phyloP scores from a whole-genome alignment of 208 protist genomes.

The Crithidia thermophila region DNA sequence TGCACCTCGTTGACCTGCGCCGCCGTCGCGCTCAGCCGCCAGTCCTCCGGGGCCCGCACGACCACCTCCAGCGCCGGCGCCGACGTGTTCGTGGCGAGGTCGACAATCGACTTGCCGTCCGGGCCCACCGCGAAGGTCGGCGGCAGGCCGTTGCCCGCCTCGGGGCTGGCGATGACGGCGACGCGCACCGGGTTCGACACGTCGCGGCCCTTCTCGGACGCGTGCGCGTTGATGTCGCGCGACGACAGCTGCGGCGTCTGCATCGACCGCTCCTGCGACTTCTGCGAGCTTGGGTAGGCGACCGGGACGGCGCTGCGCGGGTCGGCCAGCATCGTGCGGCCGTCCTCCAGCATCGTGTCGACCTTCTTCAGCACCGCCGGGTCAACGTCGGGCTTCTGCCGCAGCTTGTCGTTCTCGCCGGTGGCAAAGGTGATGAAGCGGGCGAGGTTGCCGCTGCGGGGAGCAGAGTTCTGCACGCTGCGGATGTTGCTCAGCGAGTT shows the following conservation, averaged over 20 bases:
- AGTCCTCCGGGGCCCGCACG: slow-evolving; percentile 41
- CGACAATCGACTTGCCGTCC: slow-evolving; percentile 39
- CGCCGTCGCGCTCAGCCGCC: slow-evolving; percentile 32
- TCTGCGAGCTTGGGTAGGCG: slow-evolving; percentile 44
- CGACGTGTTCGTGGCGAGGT: slow-evolving; percentile 17
- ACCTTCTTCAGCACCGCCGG: slow-evolving; percentile 40
- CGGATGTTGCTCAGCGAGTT: slow-evolving; percentile 34
- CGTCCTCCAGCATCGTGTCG: slow-evolving; percentile 55
- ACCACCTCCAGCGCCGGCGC: slow-evolving; percentile 52
- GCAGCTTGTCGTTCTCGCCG: slow-evolving; percentile 46
- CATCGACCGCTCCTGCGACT: slow-evolving; percentile 3
- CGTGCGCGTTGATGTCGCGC: slow-evolving; percentile 29
- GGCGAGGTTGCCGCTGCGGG: slow-evolving; percentile 63
- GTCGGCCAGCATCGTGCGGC: slow-evolving; percentile 47
- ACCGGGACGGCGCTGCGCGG: slow-evolving; percentile 39
- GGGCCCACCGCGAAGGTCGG: slow-evolving; percentile 33
- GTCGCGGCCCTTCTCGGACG: slow-evolving; percentile 28
- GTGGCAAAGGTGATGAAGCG: slow-evolving; percentile 55
- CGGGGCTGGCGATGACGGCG: slow-evolving; percentile 31
- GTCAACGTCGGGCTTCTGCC: slow-evolving; percentile 38
- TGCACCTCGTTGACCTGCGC: slow-evolving; percentile 44
- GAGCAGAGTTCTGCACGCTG: slow-evolving; percentile 38
- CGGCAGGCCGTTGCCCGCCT: slow-evolving; percentile 21
- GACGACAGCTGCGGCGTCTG: slow-evolving; percentile 26
- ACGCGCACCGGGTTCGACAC: slow-evolving; percentile 39